Evolutionary conservation across 1,284 basidiomycete species (phyloP).

Genomic region (Melampsora americana): DNA sequence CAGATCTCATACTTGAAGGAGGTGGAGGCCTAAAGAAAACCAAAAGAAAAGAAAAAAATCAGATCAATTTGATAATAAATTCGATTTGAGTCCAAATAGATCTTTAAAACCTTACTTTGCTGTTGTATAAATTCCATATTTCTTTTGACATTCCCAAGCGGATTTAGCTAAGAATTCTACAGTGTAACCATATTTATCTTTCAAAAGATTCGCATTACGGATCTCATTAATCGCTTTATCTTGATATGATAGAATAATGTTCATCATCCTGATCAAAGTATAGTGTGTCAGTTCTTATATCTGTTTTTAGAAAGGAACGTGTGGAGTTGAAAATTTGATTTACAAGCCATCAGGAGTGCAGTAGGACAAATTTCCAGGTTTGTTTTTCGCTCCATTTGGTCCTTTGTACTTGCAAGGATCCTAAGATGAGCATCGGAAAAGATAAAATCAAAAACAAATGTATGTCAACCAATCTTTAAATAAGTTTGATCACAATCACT

Average conservation of each 20-base stretch:
- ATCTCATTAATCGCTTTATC: constrained; percentile 17
- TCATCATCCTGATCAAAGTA: constrained; percentile 38
- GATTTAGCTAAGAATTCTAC: constrained; percentile 20
- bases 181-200: constrained; percentile 31
- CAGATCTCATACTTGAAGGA: constrained; percentile 26
- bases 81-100: too few species aligned
- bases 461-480: background rate
- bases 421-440: constrained; percentile 2
- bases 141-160: constrained; percentile 44
- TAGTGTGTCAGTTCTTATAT: background rate
- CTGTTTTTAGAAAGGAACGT: background rate
- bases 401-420: constrained; percentile 24
- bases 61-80: too few species aligned
- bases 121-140: constrained; percentile 40
- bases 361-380: constrained; percentile 22
- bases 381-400: constrained; percentile 35
- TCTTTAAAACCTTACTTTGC: constrained; percentile 13
- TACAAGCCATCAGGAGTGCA: constrained; percentile 34
- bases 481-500: background rate
- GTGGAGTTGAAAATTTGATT: background rate
- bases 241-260: constrained; percentile 26
- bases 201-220: constrained; percentile 22
- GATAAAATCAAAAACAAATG: background rate
- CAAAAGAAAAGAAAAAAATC: background rate
- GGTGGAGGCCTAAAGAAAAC: constrained; percentile 26